These are phyloP conservation scores for Neurospora sp. DNA, from an alignment of 495 filamentous ascomycete genomes.

Conservation along the genomic window DNA sequence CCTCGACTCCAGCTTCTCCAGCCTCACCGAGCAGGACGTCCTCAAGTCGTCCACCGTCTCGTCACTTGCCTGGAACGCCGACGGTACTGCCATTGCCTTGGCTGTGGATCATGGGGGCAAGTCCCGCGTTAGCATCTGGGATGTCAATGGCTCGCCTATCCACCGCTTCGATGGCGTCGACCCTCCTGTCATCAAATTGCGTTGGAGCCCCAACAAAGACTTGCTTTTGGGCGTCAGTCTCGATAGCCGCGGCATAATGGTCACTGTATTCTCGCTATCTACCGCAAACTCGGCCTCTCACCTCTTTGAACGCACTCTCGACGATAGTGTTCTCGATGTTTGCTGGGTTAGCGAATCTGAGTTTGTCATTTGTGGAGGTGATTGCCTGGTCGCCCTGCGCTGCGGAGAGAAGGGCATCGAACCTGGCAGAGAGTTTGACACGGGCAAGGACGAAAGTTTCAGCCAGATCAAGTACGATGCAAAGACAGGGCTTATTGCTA, in stretches of 20 bases:
- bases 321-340: conserved; percentile 42
- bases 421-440: conserved; percentile 28
- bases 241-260: conserved; percentile 33
- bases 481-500: conserved; percentile 36
- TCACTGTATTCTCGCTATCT: conserved; percentile 41
- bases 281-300: conserved; percentile 30
- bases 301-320: conserved; percentile 35
- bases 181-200: conserved; percentile 46
- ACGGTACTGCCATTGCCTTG: conserved; percentile 57
- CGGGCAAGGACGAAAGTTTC: conserved; percentile 32
- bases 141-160: conserved; percentile 43
- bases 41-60: conserved; percentile 40
- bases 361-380: conserved; percentile 50
- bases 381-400: conserved; percentile 33
- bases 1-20: conserved; percentile 23
- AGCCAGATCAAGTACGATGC: conserved; percentile 40
- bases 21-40: conserved; percentile 36
- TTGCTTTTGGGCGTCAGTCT: conserved; percentile 44
- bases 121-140: conserved; percentile 60
- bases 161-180: conserved; percentile 37
- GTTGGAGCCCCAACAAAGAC: conserved; percentile 49
- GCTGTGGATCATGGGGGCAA: conserved; percentile 53
- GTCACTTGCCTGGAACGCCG: conserved; percentile 62
- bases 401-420: conserved; percentile 30
- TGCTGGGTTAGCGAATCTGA: conserved; percentile 49